Percentiles rank a stretch among this genome's conserved stretches.
These are phyloP conservation scores for Hyphodiscus hymeniophilus DNA, from an alignment of 495 filamentous ascomycete genomes.

Conservation along the genomic window DNA sequence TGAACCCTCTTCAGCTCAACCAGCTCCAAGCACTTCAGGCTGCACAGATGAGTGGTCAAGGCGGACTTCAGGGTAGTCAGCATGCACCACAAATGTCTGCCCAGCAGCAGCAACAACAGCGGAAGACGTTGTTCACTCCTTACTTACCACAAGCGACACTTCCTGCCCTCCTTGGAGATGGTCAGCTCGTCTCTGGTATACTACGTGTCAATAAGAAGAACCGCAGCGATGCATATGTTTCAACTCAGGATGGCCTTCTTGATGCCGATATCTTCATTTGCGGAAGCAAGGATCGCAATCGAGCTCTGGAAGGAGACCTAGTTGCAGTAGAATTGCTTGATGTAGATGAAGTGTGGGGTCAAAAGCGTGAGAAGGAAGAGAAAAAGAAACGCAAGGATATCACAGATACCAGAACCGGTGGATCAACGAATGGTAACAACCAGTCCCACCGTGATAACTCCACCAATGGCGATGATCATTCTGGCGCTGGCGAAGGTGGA, in stretches of 20 bases:
- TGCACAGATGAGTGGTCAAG: conserved; percentile 73
- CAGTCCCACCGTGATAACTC: conserved; percentile 36
- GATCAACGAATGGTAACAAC: conserved; percentile 61
- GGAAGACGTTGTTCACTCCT: conserved; percentile 97
- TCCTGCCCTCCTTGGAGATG: conserved; percentile 82
- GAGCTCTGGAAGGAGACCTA: conserved; percentile 89
- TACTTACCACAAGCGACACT: conserved; percentile 94
- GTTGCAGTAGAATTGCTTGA: conserved; percentile 95
- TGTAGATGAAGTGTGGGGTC: conserved; percentile 96
- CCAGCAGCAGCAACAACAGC: conserved; percentile 80
- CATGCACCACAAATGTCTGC: conserved; percentile 57
- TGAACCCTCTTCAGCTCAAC: conserved; percentile 81
- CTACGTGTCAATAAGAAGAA: conserved; percentile 99
- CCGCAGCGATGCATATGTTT: conserved; percentile 94
- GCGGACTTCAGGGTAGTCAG: conserved; percentile 63
- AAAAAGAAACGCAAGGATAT: conserved; percentile 99
- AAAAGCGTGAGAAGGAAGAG: conserved; percentile 98
- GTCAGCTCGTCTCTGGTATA: conserved; percentile 91
- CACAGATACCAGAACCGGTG: conserved; percentile 73
- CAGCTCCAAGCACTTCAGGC: conserved; percentile 89
- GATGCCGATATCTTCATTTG: conserved; percentile 99
- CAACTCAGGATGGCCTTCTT: conserved; percentile 73
- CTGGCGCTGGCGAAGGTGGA: conserved; percentile 61
- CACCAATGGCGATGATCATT: conserved; percentile 55
- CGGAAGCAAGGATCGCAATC: conserved; percentile 95